Base-by-base conservation (phyloP, 257 asterid genomes). In the Solanum tarijense region DNA sequence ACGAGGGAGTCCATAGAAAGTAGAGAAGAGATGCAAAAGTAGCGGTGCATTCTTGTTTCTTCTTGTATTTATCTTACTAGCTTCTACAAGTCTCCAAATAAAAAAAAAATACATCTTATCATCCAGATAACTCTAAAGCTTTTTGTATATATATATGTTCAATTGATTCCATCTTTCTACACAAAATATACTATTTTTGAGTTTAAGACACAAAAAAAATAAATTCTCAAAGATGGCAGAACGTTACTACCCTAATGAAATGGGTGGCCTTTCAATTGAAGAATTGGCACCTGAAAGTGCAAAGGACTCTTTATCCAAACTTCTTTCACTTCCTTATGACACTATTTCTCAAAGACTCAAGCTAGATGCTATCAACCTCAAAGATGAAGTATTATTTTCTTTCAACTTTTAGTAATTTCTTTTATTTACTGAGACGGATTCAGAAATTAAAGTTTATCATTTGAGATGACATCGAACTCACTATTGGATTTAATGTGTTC, bases 161-260 rank as follows among this genome's bases (percentile, higher is more conserved):
- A 81, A 9, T 21, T 29, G 3, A 23, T 2, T 4, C 39, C 1
- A 8, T 12, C 34, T 38, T 41, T 39, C 4, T 6, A 76, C 13
- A 13, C 58, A 78, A 78, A 78, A 27, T 68, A 12, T 25, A 76
- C 12, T 76, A 20, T 32, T 13, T 12, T n/a, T 25, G 2, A 39
- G 65, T 41, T 14, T 39, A 2, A 2, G 12, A 43, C 12, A 4
- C 3, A 79, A 14, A 25, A 25, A 14, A 1, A 4, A 27, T 6
- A 5, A 25, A 75, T 5, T 2, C 25, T 55, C 65, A 66, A 71
- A 85, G 52, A 95, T 95, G 98, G 92, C 91, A 6, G 96, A 94
- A 81, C 98, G 98, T 73, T 95, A 86, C 92, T 95, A 94, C 43
- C 92, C 92, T 0, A 96, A 93, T 55, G 96, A 93, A 88, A 90